A percentile compares a stretch with the other conserved stretches of the same genome.
Conservation (phyloP, 2,329 filamentous ascomycete species). For the Colletotrichum liaoningense region DNA sequence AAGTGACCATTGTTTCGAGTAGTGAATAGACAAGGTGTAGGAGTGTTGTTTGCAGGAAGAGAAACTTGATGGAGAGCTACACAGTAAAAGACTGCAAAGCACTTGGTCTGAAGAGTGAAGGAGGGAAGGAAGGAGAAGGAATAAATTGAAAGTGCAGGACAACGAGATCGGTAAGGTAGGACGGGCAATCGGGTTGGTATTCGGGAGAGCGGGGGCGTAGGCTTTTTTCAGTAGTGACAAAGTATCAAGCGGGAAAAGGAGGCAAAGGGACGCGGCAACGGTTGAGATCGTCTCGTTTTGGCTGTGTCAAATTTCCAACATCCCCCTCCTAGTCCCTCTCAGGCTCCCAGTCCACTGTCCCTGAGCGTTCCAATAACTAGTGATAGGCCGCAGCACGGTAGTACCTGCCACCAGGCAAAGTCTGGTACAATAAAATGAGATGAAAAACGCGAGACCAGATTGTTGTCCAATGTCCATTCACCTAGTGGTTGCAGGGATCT, state of each 20-base stretch:
- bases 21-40: slow-evolving; percentile 26
- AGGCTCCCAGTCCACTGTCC: background rate
- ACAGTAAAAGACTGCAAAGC: background rate
- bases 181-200: background rate
- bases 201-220: background rate
- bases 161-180: slow-evolving; percentile 1
- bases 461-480: background rate
- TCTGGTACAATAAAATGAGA: background rate
- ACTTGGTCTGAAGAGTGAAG: background rate
- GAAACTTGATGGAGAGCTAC: background rate
- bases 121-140: background rate
- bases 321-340: background rate
- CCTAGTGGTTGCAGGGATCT: background rate
- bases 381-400: background rate
- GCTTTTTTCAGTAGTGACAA: background rate
- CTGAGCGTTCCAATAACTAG: background rate
- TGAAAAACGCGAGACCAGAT: background rate
- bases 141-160: background rate
- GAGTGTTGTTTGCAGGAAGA: background rate
- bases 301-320: slow-evolving; percentile 16
- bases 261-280: background rate
- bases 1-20: slow-evolving; percentile 57
- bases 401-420: background rate
- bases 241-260: slow-evolving; percentile 11
- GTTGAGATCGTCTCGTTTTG: slow-evolving; percentile 2